phyloP scores from a whole-genome alignment of 306 rosid genomes.

The Quercus dentata region DNA sequence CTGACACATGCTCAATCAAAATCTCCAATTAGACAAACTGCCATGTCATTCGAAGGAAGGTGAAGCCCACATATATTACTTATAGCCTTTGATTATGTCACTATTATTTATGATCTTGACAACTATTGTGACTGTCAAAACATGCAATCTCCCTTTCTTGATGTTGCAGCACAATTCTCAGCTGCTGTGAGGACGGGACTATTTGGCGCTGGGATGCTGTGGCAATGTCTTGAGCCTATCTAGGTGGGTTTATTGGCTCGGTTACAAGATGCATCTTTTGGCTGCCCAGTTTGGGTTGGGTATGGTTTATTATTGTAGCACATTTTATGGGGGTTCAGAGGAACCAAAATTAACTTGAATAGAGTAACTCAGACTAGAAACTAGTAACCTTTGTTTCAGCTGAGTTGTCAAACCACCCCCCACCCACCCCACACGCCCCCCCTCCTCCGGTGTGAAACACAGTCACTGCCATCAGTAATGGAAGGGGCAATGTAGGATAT shows the following conservation, averaged over 20 bases:
- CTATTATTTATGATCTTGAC: background rate
- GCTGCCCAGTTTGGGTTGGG: background rate
- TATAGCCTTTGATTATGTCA: background rate
- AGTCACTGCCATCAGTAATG: too few species aligned
- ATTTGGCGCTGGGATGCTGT: constrained; percentile 98
- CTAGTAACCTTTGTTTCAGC: background rate
- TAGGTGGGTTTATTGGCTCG: background rate
- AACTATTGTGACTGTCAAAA: background rate
- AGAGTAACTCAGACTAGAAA: background rate
- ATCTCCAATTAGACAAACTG: constrained; percentile 89
- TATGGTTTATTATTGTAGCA: constrained; percentile 10
- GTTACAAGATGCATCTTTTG: background rate
- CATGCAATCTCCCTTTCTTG: background rate
- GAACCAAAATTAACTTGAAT: background rate
- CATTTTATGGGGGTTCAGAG: background rate
- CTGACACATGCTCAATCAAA: constrained; percentile 80
- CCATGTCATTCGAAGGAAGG: constrained; percentile 94
- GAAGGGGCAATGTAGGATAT: too few species aligned
- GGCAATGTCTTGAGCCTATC: constrained; percentile 23
- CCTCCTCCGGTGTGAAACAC: fast-evolving
- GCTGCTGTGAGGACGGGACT: constrained; percentile 94
- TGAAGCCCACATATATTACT: constrained; percentile 21
- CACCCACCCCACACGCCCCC: too few species aligned
- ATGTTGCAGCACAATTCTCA: constrained; percentile 72
- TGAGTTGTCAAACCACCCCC: background rate